Percentiles rank a stretch among this genome's conserved stretches.
Evolutionary conservation across 2,329 filamentous ascomycete species (phyloP).

Genomic region (Arthroderma sp.): DNA sequence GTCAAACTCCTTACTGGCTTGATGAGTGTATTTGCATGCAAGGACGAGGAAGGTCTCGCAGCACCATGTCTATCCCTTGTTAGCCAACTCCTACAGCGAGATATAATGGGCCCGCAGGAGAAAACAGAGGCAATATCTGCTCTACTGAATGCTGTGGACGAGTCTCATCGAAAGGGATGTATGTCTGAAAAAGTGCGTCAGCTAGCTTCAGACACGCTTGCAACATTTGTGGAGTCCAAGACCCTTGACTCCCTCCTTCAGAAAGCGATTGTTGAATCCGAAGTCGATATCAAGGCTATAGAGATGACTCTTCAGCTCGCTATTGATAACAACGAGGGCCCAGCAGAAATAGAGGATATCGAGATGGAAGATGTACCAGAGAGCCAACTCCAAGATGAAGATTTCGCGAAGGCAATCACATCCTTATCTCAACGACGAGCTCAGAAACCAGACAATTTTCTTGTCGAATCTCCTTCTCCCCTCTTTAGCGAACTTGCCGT

Average conservation of each 20-base stretch:
- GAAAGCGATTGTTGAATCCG: slow-evolving; percentile 52
- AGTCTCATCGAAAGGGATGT: slow-evolving; percentile 37
- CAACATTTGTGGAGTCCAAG: slow-evolving; percentile 51
- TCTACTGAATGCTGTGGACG: slow-evolving; percentile 25
- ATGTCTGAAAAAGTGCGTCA: slow-evolving; percentile 42
- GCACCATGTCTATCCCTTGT: slow-evolving; percentile 18
- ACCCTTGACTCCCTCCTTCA: slow-evolving; percentile 53
- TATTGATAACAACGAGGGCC: slow-evolving; percentile 47
- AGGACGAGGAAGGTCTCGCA: slow-evolving; percentile 15
- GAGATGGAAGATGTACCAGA: slow-evolving; percentile 37
- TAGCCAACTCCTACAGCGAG: slow-evolving; percentile 25
- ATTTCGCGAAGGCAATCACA: slow-evolving; percentile 25
- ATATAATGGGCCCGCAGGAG: slow-evolving; percentile 24
- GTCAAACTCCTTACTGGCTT: slow-evolving; percentile 29
- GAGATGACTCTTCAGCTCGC: slow-evolving; percentile 63
- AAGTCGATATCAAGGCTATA: slow-evolving; percentile 60
- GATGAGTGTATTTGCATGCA: slow-evolving; percentile 13
- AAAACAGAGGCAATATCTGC: slow-evolving; percentile 23
- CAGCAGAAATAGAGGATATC: slow-evolving; percentile 42
- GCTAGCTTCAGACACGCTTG: slow-evolving; percentile 54
- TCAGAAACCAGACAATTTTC: slow-evolving; percentile 27
- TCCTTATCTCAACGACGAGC: slow-evolving; percentile 20
- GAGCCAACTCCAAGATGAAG: slow-evolving; percentile 20
- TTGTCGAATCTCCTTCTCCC: slow-evolving; percentile 23
- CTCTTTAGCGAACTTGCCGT: slow-evolving; percentile 30